Conservation (phyloP, 257 asterid genomes). For the Solanum dulcamara region DNA sequence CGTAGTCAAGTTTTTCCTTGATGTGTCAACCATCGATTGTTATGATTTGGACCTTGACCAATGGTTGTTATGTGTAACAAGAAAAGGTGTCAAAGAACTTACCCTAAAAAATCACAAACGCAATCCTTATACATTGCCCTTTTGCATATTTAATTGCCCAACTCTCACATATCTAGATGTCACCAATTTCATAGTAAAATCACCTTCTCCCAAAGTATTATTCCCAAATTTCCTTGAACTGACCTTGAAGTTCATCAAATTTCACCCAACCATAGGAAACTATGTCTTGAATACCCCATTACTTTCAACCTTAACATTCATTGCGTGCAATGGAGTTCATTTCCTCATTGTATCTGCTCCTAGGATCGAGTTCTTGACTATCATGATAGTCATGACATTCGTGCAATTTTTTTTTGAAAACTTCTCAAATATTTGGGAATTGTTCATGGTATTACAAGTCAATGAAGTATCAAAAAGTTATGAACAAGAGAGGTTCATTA, state of each 20-base stretch:
- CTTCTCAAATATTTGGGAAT: neutral
- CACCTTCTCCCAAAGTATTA: neutral
- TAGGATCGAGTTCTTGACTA: neutral
- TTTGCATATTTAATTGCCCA: neutral
- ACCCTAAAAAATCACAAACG: neutral
- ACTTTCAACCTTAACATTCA: neutral
- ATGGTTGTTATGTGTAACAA: neutral
- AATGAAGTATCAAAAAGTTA: neutral
- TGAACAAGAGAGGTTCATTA: neutral
- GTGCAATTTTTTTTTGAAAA: neutral
- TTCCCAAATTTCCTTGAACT: neutral
- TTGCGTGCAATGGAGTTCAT: neutral
- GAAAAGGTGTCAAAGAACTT: neutral
- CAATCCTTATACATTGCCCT: neutral
- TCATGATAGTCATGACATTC: neutral
- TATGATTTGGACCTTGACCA: neutral
- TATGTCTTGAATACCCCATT: neutral
- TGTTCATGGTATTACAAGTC: neutral
- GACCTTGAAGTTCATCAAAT: neutral
- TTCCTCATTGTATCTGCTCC: neutral
- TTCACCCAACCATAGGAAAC: neutral
- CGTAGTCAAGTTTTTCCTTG: neutral
- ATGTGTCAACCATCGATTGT: neutral
- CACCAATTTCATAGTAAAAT: neutral
- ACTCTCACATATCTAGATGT: neutral